Evolutionary conservation across 176 grass and related monocot genomes (phyloP).

Genomic region (Avena sativa): DNA sequence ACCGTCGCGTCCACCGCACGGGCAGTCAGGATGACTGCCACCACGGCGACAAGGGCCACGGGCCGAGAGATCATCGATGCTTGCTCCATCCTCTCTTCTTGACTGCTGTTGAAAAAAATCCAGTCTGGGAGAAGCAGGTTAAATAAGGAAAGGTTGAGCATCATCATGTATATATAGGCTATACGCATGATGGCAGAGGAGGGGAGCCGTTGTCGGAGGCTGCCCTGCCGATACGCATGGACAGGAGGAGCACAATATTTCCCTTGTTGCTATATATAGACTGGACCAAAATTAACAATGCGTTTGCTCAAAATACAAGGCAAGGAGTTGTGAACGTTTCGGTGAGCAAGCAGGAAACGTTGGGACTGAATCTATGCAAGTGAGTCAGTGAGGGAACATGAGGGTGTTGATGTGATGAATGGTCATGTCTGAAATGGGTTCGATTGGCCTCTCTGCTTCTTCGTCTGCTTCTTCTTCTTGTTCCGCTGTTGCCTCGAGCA

Average conservation of each 20-base stretch:
- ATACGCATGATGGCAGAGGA: background rate
- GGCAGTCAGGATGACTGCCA: background rate
- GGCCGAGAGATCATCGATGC: background rate
- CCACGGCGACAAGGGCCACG: background rate
- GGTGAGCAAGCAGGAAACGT: background rate
- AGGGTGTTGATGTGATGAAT: conserved; percentile 51
- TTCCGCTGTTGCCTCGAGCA: no score
- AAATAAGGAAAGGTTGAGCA: background rate
- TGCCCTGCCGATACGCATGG: background rate
- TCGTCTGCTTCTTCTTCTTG: conserved; percentile 1
- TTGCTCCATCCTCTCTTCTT: background rate
- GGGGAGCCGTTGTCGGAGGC: background rate
- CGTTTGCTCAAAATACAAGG: background rate
- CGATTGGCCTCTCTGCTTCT: conserved; percentile 42
- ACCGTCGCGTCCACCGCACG: background rate
- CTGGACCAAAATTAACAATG: background rate
- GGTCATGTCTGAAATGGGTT: conserved; percentile 53
- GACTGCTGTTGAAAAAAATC: background rate
- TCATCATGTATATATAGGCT: background rate
- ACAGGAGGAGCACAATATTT: background rate
- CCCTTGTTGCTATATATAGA: background rate
- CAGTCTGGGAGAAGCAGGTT: background rate
- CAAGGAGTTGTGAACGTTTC: background rate
- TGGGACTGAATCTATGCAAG: background rate
- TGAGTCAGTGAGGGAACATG: conserved; percentile 38